phyloP scores from a whole-genome alignment of 768 basidiomycete species.

The Leccinellum luteum region DNA sequence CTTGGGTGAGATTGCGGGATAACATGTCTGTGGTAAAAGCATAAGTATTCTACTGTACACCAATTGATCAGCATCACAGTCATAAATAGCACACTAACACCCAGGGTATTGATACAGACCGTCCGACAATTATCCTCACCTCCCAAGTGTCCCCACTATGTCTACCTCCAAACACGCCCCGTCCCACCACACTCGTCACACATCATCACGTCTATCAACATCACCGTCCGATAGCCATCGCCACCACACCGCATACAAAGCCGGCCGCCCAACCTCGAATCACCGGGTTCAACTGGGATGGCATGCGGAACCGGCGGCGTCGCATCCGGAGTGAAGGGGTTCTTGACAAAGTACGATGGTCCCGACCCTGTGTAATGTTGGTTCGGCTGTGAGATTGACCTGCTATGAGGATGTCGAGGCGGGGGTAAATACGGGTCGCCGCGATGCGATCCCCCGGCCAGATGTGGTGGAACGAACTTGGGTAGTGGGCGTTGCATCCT shows the following conservation, averaged over 20 bases:
- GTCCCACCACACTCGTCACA: constrained; percentile 64
- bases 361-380: background rate
- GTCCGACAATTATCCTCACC: background rate
- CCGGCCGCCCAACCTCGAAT: constrained; percentile 65
- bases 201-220: constrained; percentile 51
- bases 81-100: background rate
- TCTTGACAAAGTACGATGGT: constrained; percentile 25
- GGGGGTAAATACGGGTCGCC: background rate
- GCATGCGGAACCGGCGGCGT: constrained; percentile 39
- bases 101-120: constrained; percentile 6
- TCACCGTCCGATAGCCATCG: constrained; percentile 50
- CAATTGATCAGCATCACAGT: no score
- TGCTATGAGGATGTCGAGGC: constrained; percentile 11
- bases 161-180: constrained; percentile 49
- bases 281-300: constrained; percentile 56
- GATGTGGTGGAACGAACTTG: constrained; percentile 22
- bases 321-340: constrained; percentile 16
- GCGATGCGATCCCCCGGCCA: background rate
- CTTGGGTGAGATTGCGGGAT: background rate
- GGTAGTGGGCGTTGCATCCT: constrained; percentile 32
- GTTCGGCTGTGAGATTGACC: constrained; percentile 23
- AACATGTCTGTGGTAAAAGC: background rate
- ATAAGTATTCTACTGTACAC: background rate
- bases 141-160: background rate
- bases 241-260: constrained; percentile 68